Evolutionary conservation across 805 yeast species (phyloP).

Genomic region (Metschnikowia santaceciliae): DNA sequence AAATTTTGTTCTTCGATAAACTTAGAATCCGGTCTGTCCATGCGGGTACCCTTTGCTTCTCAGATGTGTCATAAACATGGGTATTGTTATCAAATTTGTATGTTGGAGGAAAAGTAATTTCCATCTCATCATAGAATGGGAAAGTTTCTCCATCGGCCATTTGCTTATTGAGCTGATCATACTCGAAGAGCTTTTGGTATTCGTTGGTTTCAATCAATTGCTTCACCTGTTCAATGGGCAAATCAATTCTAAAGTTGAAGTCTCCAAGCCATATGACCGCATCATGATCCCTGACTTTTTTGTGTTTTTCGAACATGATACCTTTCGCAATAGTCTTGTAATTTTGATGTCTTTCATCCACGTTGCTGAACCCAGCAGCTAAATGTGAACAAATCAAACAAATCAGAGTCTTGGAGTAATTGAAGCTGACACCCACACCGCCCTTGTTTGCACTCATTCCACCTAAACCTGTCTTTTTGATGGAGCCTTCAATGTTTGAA

Average conservation of each 20-base stretch:
- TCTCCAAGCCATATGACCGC: constrained; percentile 90
- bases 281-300: constrained; percentile 69
- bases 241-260: constrained; percentile 77
- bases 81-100: constrained; percentile 92
- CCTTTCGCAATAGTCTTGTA: constrained; percentile 75
- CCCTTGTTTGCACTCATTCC: constrained; percentile 86
- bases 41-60: constrained; percentile 90
- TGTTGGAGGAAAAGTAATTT: constrained; percentile 81
- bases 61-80: constrained; percentile 77
- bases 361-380: constrained; percentile 86
- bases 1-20: constrained; percentile 48
- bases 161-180: constrained; percentile 77
- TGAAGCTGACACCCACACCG: constrained; percentile 67
- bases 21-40: constrained; percentile 93
- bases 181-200: constrained; percentile 52
- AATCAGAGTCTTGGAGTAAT: constrained; percentile 60
- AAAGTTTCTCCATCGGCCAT: constrained; percentile 71
- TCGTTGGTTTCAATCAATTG: constrained; percentile 43
- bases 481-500: constrained; percentile 61
- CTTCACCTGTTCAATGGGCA: constrained; percentile 69
- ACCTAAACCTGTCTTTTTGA: constrained; percentile 89
- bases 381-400: constrained; percentile 84
- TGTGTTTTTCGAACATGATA: constrained; percentile 55
- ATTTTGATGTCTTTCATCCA: constrained; percentile 81
- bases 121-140: constrained; percentile 78